Evolutionary conservation across 2,329 filamentous ascomycete genomes (phyloP).

Genomic region (Malbranchea cinnamomea): DNA sequence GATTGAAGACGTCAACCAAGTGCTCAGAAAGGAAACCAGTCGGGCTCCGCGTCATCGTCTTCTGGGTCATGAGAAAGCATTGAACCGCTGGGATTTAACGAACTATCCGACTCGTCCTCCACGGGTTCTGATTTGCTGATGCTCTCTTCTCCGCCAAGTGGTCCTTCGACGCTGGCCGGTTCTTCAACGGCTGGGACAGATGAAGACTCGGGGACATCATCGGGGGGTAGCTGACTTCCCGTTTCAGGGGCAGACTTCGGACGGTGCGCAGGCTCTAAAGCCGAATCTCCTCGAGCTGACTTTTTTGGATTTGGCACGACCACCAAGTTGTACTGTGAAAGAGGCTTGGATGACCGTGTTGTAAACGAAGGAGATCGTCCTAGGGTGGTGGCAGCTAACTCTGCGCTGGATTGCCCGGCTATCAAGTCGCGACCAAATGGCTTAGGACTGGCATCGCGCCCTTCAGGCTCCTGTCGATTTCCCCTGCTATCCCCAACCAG

Average conservation of each 20-base stretch:
- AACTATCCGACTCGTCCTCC: slow-evolving; percentile 16
- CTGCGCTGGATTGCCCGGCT: slow-evolving; percentile 3
- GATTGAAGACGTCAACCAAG: too few relatives aligned
- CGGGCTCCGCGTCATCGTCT: slow-evolving; percentile 50
- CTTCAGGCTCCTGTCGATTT: too few relatives aligned
- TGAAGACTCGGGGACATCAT: too few relatives aligned
- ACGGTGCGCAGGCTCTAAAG: too few relatives aligned
- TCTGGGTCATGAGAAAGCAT: slow-evolving; percentile 48
- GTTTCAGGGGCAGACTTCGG: too few relatives aligned
- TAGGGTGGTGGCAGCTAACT: not conserved
- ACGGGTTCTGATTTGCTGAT: slow-evolving; percentile 11
- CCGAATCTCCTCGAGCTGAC: too few relatives aligned
- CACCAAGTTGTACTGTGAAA: slow-evolving; percentile 19
- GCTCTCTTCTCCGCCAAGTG: slow-evolving; percentile 15
- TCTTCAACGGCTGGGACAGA: slow-evolving; percentile 15
- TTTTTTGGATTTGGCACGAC: too few relatives aligned
- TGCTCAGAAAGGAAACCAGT: too few relatives aligned
- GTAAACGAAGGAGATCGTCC: not conserved
- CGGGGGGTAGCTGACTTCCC: too few relatives aligned
- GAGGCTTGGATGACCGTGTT: too few relatives aligned
- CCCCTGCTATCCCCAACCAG: too few relatives aligned
- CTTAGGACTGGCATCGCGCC: too few relatives aligned
- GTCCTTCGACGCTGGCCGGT: slow-evolving; percentile 14
- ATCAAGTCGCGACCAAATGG: slow-evolving; percentile 11
- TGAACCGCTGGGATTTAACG: slow-evolving; percentile 32